phyloP scores from a whole-genome alignment of 176 grass and related monocot genomes.

The Oryza officinalis region DNA sequence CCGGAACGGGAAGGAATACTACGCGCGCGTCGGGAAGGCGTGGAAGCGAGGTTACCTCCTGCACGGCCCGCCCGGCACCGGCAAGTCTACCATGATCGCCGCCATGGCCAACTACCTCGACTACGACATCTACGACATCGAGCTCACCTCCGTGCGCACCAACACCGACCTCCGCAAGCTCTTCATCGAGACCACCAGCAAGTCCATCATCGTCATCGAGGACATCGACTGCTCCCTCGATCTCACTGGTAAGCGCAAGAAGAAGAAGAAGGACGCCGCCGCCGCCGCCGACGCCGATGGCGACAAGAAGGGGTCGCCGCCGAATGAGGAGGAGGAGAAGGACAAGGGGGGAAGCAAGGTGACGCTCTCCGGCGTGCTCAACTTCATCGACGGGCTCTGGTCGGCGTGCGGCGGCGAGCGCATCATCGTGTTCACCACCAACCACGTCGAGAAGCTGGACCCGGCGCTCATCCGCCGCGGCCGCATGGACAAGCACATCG shows the following conservation, averaged over 20 bases:
- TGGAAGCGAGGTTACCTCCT: constrained; percentile 57
- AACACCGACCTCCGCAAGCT: constrained; percentile 55
- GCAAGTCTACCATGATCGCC: constrained; percentile 47
- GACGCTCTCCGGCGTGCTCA: constrained; percentile 50
- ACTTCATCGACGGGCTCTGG: constrained; percentile 64
- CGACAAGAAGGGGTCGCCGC: not conserved
- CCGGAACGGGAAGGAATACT: constrained; percentile 13
- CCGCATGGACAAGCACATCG: constrained; percentile 60
- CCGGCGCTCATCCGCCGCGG: constrained; percentile 43
- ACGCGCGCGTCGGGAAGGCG: constrained; percentile 25
- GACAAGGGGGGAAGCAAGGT: not conserved
- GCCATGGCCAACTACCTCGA: constrained; percentile 54
- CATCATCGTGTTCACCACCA: constrained; percentile 51
- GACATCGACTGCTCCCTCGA: constrained; percentile 85
- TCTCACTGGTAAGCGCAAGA: constrained; percentile 47
- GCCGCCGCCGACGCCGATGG: not conserved
- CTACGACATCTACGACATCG: constrained; percentile 51
- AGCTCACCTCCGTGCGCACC: constrained; percentile 39
- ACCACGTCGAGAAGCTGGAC: constrained; percentile 51
- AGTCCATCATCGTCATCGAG: constrained; percentile 80
- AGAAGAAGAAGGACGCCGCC: not conserved
- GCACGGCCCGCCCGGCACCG: constrained; percentile 42
- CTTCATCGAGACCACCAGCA: constrained; percentile 50
- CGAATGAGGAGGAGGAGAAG: not conserved
- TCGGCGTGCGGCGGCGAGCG: constrained; percentile 48